These are phyloP conservation scores for Pyrrhoderma lamaoense DNA, from an alignment of 1,284 basidiomycete species.

Conservation along the genomic window DNA sequence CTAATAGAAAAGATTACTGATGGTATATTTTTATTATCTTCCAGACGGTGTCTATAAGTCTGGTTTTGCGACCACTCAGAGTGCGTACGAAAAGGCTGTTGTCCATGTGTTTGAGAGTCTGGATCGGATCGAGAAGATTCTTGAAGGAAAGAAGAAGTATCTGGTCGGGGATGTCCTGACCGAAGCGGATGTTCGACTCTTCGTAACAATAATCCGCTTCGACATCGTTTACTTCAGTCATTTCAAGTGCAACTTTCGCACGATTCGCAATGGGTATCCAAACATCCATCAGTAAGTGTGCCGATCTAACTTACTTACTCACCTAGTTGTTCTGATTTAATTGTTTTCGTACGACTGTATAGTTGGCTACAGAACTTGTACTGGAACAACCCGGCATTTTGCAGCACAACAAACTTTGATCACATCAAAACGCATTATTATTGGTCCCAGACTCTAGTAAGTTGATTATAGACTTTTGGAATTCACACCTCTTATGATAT, in stretches of 20 bases:
- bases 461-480: too few species aligned
- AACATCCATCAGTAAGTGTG: constrained; percentile 32
- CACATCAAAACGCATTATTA: constrained; percentile 44
- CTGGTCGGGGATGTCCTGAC: constrained; percentile 47
- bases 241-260: constrained; percentile 54
- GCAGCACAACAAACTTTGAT: constrained; percentile 55
- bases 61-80: constrained; percentile 52
- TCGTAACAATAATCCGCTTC: constrained; percentile 46
- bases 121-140: constrained; percentile 43
- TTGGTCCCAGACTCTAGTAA: constrained; percentile 24
- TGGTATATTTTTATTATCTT: constrained; percentile 1
- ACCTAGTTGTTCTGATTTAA: neutral
- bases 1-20: neutral
- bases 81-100: constrained; percentile 46
- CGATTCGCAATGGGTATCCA: constrained; percentile 37
- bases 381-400: constrained; percentile 55
- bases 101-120: constrained; percentile 37
- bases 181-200: constrained; percentile 55
- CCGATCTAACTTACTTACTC: too few species aligned
- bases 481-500: too few species aligned
- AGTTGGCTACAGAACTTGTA: constrained; percentile 52
- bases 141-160: constrained; percentile 43
- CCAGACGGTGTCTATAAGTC: constrained; percentile 42
- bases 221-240: constrained; percentile 53
- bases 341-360: neutral